Percentiles rank a stretch among this genome's conserved stretches.
phyloP scores from a whole-genome alignment of 225 moss, liverwort and hornwort genomes.

The Polytrichum commune region DNA sequence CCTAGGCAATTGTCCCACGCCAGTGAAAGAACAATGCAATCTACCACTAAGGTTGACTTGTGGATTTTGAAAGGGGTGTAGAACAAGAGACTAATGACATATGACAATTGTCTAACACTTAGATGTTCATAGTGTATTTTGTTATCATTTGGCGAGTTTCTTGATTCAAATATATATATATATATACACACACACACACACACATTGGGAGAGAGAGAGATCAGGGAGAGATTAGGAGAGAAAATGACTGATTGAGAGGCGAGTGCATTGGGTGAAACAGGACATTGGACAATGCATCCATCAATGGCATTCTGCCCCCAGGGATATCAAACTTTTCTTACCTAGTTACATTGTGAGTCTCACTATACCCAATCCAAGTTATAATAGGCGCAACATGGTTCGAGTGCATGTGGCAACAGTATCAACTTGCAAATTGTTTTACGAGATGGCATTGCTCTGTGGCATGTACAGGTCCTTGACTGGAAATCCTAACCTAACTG shows the following conservation, averaged over 20 bases:
- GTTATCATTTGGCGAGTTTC: too few relatives aligned
- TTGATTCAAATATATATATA: background rate
- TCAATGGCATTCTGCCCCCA: slow-evolving; percentile 19
- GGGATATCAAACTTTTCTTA: slow-evolving; percentile 14
- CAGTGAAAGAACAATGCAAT: too few relatives aligned
- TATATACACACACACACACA: background rate
- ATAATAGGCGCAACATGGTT: background rate
- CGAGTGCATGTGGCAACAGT: background rate
- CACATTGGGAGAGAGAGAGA: background rate
- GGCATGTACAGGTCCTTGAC: slow-evolving; percentile 21
- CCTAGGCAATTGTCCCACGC: too few relatives aligned
- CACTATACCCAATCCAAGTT: background rate
- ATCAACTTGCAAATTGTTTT: background rate
- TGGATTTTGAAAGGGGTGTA: too few relatives aligned
- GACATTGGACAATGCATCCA: slow-evolving; percentile 20
- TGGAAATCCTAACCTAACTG: slow-evolving; percentile 34
- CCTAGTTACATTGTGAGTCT: slow-evolving; percentile 33
- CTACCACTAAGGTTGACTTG: too few relatives aligned
- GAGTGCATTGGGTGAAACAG: slow-evolving; percentile 6
- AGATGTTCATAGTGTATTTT: too few relatives aligned
- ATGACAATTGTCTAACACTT: too few relatives aligned
- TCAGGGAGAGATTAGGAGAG: too few relatives aligned
- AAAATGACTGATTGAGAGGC: too few relatives aligned
- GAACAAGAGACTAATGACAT: too few relatives aligned
- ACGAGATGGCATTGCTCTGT: background rate